phyloP scores from a whole-genome alignment of 108 stramenopile species.

The Conticribra weissflogii region DNA sequence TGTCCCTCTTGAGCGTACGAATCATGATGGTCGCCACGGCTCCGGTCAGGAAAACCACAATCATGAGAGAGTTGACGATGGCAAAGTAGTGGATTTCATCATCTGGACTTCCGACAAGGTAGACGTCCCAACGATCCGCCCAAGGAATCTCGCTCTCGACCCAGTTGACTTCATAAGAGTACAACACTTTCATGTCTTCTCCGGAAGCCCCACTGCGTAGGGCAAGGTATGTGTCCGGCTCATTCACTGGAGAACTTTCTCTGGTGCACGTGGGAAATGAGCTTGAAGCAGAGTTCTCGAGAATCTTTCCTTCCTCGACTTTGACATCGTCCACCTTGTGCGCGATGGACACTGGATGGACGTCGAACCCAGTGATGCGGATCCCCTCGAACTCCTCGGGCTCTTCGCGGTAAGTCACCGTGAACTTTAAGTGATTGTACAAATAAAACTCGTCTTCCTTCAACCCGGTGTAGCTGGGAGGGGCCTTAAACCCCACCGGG shows the following conservation, averaged over 20 bases:
- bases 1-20: conserved; percentile 95
- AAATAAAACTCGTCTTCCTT: conserved; percentile 71
- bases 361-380: conserved; percentile 95
- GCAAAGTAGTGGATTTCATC: conserved; percentile 99
- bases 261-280: conserved; percentile 36
- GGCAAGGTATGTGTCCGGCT: conserved; percentile 52
- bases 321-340: conserved; percentile 55
- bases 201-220: conserved; percentile 46
- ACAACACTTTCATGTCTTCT: conserved; percentile 62
- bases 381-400: conserved; percentile 71
- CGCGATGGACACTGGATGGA: conserved; percentile 86
- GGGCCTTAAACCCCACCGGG: conserved; percentile 84
- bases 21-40: conserved; percentile 97
- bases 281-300: conserved; percentile 14
- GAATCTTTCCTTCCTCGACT: conserved; percentile 15
- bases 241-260: conserved; percentile 41
- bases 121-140: conserved; percentile 99
- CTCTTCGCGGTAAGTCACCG: conserved; percentile 80
- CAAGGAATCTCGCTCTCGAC: conserved; percentile 81
- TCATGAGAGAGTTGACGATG: conserved; percentile 98
- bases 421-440: conserved; percentile 93
- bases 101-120: conserved; percentile 90
- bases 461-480: conserved; percentile 53
- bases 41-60: conserved; percentile 96
- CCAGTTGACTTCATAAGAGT: conserved; percentile 96